Evolutionary conservation across 169 alveolate genomes (phyloP).

Genomic region (Toxoplasma gondii): DNA sequence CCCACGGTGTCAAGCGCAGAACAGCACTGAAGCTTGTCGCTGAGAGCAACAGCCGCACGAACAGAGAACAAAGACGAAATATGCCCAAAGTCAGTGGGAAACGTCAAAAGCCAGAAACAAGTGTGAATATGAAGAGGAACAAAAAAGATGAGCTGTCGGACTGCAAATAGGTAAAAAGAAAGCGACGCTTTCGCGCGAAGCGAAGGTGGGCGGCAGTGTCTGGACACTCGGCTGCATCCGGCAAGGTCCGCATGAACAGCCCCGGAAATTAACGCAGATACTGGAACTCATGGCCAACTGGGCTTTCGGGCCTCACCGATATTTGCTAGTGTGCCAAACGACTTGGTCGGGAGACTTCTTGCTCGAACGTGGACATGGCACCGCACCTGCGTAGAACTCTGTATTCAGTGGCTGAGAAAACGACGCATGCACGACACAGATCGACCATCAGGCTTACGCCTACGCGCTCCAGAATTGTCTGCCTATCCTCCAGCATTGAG

Average conservation of each 20-base stretch:
- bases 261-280: background rate
- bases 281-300: background rate
- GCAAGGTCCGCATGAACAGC: background rate
- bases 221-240: background rate
- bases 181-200: background rate
- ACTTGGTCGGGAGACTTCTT: background rate
- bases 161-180: no score
- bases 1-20: background rate
- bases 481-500: no score
- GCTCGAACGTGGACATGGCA: background rate
- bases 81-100: background rate
- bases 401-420: constrained; percentile 31
- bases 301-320: background rate
- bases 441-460: background rate
- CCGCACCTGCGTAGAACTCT: constrained; percentile 33
- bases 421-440: background rate
- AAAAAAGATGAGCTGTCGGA: no score
- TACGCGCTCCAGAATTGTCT: no score
- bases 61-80: background rate
- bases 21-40: background rate
- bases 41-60: background rate
- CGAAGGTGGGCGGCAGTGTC: background rate
- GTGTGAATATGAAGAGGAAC: no score
- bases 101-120: no score
- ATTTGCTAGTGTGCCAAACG: constrained; percentile 20